phyloP scores from a whole-genome alignment of 306 rosid genomes.

The Dryas drummondii region DNA sequence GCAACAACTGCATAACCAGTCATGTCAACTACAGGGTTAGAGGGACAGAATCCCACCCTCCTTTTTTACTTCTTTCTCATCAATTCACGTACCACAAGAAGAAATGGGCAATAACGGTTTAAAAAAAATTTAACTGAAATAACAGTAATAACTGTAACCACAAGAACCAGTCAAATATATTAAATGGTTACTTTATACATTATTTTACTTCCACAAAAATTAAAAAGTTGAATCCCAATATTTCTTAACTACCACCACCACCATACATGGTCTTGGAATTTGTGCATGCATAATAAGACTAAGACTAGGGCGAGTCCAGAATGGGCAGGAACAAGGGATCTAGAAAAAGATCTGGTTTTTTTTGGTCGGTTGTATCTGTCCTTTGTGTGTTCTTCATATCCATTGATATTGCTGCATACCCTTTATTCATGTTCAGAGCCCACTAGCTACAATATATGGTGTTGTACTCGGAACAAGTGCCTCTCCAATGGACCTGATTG shows the following conservation, averaged over 20 bases:
- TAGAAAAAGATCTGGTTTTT: constrained; percentile 55
- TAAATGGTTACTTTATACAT: constrained; percentile 1
- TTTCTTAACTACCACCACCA: constrained; percentile 22
- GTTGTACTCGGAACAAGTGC: constrained; percentile 41
- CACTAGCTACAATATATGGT: constrained; percentile 1
- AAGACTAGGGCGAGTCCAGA: neutral
- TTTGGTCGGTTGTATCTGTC: constrained; percentile 60
- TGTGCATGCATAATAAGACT: constrained; percentile 40
- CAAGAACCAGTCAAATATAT: constrained; percentile 23
- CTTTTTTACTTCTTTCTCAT: constrained; percentile 24
- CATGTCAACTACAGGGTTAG: constrained; percentile 32
- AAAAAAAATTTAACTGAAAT: constrained; percentile 42
- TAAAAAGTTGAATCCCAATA: constrained; percentile 13
- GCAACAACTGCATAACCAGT: constrained; percentile 35
- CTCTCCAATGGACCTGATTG: constrained; percentile 18
- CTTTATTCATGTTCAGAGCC: constrained; percentile 49
- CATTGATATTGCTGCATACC: constrained; percentile 32
- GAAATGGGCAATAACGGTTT: neutral
- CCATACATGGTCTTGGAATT: constrained; percentile 44
- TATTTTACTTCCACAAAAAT: neutral
- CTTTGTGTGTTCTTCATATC: constrained; percentile 39
- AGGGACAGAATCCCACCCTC: constrained; percentile 21
- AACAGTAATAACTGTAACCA: constrained; percentile 61
- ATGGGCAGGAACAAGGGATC: constrained; percentile 58
- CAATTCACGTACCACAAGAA: neutral